Conservation (phyloP, 2,329 filamentous ascomycete species). For the Alternaria tenuissima region DNA sequence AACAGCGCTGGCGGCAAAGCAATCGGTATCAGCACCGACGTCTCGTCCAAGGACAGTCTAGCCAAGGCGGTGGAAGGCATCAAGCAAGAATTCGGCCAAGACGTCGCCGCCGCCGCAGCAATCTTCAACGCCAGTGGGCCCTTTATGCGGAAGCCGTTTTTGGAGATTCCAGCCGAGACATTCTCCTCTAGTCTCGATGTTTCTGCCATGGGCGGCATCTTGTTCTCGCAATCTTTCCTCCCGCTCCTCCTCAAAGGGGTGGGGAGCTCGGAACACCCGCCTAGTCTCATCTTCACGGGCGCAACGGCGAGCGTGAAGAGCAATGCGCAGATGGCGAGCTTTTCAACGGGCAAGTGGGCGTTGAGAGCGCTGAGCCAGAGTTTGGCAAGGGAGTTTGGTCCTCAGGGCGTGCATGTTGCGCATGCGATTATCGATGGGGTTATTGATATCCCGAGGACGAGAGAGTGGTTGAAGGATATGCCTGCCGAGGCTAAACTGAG, state of each 20-base stretch:
- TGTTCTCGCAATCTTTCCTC: conserved; percentile 76
- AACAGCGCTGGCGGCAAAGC: conserved; percentile 72
- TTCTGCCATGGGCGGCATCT: conserved; percentile 69
- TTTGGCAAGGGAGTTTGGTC: conserved; percentile 83
- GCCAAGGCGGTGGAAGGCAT: conserved; percentile 70
- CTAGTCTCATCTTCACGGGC: conserved; percentile 84
- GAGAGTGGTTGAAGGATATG: conserved; percentile 64
- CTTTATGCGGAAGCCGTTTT: conserved; percentile 67
- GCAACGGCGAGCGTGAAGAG: conserved; percentile 82
- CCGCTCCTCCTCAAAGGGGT: conserved; percentile 74
- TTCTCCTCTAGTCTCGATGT: conserved; percentile 62
- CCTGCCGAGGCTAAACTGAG: conserved; percentile 73
- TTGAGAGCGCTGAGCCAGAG: conserved; percentile 76
- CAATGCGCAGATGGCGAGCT: conserved; percentile 72
- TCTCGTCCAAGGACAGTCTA: conserved; percentile 64
- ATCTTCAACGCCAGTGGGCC: conserved; percentile 73
- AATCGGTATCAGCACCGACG: conserved; percentile 73
- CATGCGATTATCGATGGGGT: conserved; percentile 85
- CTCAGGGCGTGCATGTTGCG: conserved; percentile 80
- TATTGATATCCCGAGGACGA: conserved; percentile 80
- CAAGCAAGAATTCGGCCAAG: conserved; percentile 64
- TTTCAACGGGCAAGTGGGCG: conserved; percentile 83
- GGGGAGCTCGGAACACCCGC: conserved; percentile 66
- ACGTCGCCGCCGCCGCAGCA: conserved; percentile 62
- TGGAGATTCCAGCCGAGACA: conserved; percentile 67